Evolutionary conservation across 495 filamentous ascomycete genomes (phyloP).

Genomic region (Hypoxylon cercidicola): DNA sequence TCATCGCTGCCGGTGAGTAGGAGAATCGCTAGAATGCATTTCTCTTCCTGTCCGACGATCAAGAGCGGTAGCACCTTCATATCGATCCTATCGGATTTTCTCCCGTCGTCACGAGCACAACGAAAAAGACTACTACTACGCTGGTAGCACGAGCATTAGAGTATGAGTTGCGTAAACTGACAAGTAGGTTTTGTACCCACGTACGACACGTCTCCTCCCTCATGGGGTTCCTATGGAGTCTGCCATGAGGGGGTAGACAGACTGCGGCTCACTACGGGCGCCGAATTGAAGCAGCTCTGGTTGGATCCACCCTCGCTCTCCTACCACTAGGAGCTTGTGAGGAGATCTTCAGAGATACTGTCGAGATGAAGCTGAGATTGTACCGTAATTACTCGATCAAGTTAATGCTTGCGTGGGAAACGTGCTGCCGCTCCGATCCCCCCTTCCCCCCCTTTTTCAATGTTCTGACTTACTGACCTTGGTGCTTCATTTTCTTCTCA

Average conservation of each 20-base stretch:
- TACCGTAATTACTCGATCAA: slow-evolving; percentile 94
- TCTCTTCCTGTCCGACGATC: slow-evolving; percentile 19
- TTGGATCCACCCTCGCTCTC: slow-evolving; percentile 59
- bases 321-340: slow-evolving; percentile 25
- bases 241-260: slow-evolving; percentile 34
- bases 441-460: slow-evolving; percentile 38
- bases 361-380: slow-evolving; percentile 82
- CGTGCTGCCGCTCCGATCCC: slow-evolving; percentile 79
- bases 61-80: slow-evolving; percentile 55
- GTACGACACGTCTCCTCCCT: slow-evolving; percentile 37
- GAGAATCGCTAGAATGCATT: slow-evolving; percentile 23
- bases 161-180: slow-evolving; percentile 37
- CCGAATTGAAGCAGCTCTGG: slow-evolving; percentile 63
- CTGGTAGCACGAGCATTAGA: slow-evolving; percentile 11
- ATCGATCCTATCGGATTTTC: not conserved
- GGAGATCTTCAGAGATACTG: slow-evolving; percentile 43
- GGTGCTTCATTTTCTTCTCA: slow-evolving; percentile 51
- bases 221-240: slow-evolving; percentile 28
- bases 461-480: slow-evolving; percentile 40
- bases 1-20: slow-evolving; percentile 86
- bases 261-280: slow-evolving; percentile 88
- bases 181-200: slow-evolving; percentile 49
- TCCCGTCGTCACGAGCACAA: slow-evolving; percentile 6
- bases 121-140: not conserved
- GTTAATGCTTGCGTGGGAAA: slow-evolving; percentile 96